A percentile compares a stretch with the other conserved stretches of the same genome.
Conservation (phyloP, 2,329 filamentous ascomycete species). For the Aspergillus clavatus region DNA sequence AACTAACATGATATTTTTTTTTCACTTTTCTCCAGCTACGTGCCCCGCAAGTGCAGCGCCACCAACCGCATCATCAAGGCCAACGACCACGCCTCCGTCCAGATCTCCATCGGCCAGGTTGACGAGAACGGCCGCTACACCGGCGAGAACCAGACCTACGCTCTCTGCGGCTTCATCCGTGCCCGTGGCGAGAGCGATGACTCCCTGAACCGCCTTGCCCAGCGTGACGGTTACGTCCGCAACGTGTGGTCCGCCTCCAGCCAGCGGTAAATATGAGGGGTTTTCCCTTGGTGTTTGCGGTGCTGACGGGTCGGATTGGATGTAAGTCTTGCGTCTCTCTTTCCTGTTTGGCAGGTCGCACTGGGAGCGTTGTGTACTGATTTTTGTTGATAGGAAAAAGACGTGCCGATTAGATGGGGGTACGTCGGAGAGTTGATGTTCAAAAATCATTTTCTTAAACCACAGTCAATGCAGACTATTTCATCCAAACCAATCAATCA, state of each 20-base stretch:
- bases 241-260: slow-evolving; percentile 79
- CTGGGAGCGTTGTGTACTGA: too few relatives aligned
- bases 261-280: slow-evolving; percentile 44
- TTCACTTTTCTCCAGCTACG: slow-evolving; percentile 60
- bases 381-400: slow-evolving; percentile 17
- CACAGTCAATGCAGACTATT: slow-evolving; percentile 3
- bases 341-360: background rate
- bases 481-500: slow-evolving; percentile 2
- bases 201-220: slow-evolving; percentile 87
- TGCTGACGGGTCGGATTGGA: slow-evolving; percentile 26
- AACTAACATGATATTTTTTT: slow-evolving; percentile 12
- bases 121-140: slow-evolving; percentile 97
- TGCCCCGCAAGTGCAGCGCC: slow-evolving; percentile 97
- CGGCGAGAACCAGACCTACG: slow-evolving; percentile 96
- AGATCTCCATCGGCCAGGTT: slow-evolving; percentile 96
- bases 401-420: background rate
- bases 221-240: slow-evolving; percentile 96
- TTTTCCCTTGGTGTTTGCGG: slow-evolving; percentile 7
- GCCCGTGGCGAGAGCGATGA: slow-evolving; percentile 98
- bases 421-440: background rate
- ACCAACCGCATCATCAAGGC: slow-evolving; percentile 99
- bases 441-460: background rate
- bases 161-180: slow-evolving; percentile 94
- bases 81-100: slow-evolving; percentile 98
- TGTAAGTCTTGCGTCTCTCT: slow-evolving; percentile 12